Conservation (phyloP, 306 rosid species). For the Gastrolobium bilobum region DNA sequence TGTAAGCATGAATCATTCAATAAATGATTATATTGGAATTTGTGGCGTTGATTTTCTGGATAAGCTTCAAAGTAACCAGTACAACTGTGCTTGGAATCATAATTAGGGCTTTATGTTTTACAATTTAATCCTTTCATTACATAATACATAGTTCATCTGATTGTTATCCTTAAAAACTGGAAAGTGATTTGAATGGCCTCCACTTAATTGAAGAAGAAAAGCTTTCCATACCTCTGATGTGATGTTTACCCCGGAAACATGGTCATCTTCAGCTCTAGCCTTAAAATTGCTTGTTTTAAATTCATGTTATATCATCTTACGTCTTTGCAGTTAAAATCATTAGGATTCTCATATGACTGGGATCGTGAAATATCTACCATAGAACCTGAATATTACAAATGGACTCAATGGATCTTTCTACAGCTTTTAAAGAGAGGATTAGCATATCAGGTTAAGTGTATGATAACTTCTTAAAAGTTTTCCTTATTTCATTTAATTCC, state of each 20-base stretch:
- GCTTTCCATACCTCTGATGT: slow-evolving; percentile 22
- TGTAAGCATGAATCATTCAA: not conserved
- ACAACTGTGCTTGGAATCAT: slow-evolving; percentile 2
- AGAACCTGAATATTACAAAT: slow-evolving; percentile 92
- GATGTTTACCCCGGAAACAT: not conserved
- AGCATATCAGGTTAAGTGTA: slow-evolving; percentile 86
- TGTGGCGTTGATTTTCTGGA: not conserved
- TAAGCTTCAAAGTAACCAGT: slow-evolving; percentile 5
- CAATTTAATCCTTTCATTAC: not conserved
- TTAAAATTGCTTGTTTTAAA: slow-evolving; percentile 41
- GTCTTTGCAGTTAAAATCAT: slow-evolving; percentile 82
- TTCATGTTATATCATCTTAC: slow-evolving; percentile 47
- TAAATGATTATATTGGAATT: slow-evolving; percentile 10
- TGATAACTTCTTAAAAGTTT: slow-evolving; percentile 38
- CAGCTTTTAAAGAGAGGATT: slow-evolving; percentile 91
- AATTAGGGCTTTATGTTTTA: not conserved
- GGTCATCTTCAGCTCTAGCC: slow-evolving; percentile 1
- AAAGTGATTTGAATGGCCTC: slow-evolving; percentile 34
- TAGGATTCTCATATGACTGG: slow-evolving; percentile 99
- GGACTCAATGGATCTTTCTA: slow-evolving; percentile 99
- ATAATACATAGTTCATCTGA: slow-evolving; percentile 35
- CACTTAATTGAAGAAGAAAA: slow-evolving; percentile 14
- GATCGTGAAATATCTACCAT: slow-evolving; percentile 95
- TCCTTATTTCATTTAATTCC: slow-evolving; percentile 31
- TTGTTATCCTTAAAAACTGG: not conserved